Evolutionary conservation across 805 yeast genomes (phyloP).

Genomic region (Suhomyces sp.): DNA sequence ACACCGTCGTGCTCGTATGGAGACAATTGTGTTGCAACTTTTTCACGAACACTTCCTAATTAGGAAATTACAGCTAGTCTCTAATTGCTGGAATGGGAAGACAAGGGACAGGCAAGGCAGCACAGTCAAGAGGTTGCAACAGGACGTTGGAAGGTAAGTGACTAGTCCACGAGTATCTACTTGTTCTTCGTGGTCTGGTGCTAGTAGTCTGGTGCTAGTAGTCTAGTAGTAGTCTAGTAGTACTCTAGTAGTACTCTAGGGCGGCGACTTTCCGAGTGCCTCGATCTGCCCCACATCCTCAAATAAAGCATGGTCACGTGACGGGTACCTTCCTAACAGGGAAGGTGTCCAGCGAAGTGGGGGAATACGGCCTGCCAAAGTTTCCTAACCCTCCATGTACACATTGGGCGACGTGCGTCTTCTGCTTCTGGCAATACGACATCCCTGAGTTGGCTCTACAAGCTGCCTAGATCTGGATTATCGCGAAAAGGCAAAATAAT

Average conservation of each 20-base stretch:
- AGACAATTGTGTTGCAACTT: neutral
- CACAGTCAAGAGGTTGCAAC: too few species aligned
- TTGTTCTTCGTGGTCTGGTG: too few species aligned
- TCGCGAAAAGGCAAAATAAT: neutral
- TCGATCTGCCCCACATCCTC: too few species aligned
- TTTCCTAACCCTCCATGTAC: neutral
- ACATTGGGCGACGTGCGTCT: neutral
- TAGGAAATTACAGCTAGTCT: conserved; percentile 1
- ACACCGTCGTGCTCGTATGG: neutral
- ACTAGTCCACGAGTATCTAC: too few species aligned
- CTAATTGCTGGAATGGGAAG: conserved; percentile 3
- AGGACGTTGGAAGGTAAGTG: too few species aligned
- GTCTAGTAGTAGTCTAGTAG: too few species aligned
- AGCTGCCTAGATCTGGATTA: neutral
- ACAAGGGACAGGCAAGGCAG: neutral
- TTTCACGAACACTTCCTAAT: conserved; percentile 3
- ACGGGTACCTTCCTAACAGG: neutral
- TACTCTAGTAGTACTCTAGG: too few species aligned
- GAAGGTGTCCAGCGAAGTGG: neutral
- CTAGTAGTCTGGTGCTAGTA: too few species aligned
- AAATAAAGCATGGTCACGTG: neutral
- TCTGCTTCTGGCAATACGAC: neutral
- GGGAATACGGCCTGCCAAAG: neutral
- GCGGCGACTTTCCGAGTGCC: too few species aligned
- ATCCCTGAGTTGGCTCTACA: neutral